Conservation (phyloP, 23 red algal genomes). For the Gracilaria caudata region DNA sequence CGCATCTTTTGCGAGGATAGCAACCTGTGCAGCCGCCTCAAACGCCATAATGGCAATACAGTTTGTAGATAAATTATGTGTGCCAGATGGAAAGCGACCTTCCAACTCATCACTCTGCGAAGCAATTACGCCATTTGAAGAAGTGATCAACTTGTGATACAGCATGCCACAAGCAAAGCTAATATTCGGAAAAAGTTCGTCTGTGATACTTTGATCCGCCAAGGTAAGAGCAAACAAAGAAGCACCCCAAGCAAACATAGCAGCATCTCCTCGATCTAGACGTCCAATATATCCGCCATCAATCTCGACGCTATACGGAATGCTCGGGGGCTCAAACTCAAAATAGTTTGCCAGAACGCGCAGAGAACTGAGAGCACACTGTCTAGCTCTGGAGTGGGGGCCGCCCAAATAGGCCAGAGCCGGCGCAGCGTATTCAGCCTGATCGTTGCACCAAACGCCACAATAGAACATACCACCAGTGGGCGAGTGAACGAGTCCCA, state of each 20-base stretch:
- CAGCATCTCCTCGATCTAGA: constrained; percentile 64
- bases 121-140: constrained; percentile 19
- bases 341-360: constrained; percentile 21
- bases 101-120: constrained; percentile 68
- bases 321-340: background rate
- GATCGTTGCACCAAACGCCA: constrained; percentile 73
- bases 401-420: constrained; percentile 41
- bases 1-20: constrained; percentile 14
- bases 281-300: constrained; percentile 57
- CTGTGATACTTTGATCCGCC: background rate
- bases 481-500: constrained; percentile 67
- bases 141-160: background rate
- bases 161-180: constrained; percentile 26
- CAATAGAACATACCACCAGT: constrained; percentile 66
- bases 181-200: background rate
- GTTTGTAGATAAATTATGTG: constrained; percentile 44
- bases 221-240: constrained; percentile 24
- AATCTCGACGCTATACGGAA: constrained; percentile 64
- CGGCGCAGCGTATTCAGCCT: constrained; percentile 70
- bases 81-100: constrained; percentile 64
- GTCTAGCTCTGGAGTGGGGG: background rate
- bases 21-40: constrained; percentile 26
- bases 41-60: constrained; percentile 56
- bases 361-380: constrained; percentile 32
- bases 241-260: constrained; percentile 57